Evolutionary conservation across 805 yeast species (phyloP), one percentile per base, ranked within the genome.

Genomic region (Candida qinlingensis): DNA sequence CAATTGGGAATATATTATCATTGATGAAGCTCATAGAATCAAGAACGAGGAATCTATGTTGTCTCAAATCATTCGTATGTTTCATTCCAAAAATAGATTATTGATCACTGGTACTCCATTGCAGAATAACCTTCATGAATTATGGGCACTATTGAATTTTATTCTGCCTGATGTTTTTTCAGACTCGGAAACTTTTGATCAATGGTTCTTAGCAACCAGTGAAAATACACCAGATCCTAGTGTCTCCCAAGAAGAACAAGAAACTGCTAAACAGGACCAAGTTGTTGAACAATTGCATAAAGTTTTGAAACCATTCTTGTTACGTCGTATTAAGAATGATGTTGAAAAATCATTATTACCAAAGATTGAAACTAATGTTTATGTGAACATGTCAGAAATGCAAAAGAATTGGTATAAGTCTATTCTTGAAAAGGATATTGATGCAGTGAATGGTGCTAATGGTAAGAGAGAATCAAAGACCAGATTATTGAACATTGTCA

Each of bases 1-100:
- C 55, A 75, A 74, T 27, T 86, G 94, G 92, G 80, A 83, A 60
- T 86, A 86, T 61, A 81, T 86, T 44, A 73, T 85, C 25, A 83
- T 86, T 52, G 95, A 86, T 65, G 95, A 86, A 66, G 94, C 92
- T 4, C 95, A 86, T 63, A 73, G 94, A 68, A 81, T 86, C 55
- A 86, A 86, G 59, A 86, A 86, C 62, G 94, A 86, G 37, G 64
- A 60, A 41, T 60, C 64, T 6, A 66, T 83, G 63, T 66, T 85
- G 41, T 83, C 90, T 0, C 92, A 85, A 59, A 86, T 85, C 45
- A 80, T 85, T 42, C 71, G 94, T 58, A 73, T 83, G 69, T 84
- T 85, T 60, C 80, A 83, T 53, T 82, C 89, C 1, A 77, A 75
- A 43, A 83, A 84, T 62, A 73, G 94, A 58, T 67, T 86, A 51